Evolutionary conservation across 768 basidiomycete species (phyloP).

Genomic region (Leccinum subgranulosum): DNA sequence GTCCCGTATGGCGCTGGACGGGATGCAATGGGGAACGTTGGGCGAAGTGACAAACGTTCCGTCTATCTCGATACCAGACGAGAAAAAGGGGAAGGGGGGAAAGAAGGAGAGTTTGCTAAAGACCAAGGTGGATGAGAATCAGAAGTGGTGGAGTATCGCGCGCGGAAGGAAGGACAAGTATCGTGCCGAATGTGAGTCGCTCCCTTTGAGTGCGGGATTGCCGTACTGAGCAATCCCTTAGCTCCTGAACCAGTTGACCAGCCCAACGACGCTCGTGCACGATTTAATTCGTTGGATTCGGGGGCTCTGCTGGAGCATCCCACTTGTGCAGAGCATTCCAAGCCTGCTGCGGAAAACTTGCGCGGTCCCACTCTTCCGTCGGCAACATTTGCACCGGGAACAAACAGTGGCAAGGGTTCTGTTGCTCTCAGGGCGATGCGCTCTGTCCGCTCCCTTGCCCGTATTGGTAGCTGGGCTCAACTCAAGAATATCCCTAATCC

Average conservation of each 20-base stretch:
- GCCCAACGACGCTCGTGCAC: conserved; percentile 37
- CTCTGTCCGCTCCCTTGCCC: conserved; percentile 67
- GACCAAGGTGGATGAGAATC: conserved; percentile 45
- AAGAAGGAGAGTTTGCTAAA: conserved; percentile 34
- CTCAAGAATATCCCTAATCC: conserved; percentile 40
- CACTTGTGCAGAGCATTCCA: conserved; percentile 11
- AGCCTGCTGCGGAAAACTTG: conserved; percentile 8
- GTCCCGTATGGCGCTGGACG: conserved; percentile 56
- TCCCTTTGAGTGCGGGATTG: neutral
- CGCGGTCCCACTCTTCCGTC: conserved; percentile 25
- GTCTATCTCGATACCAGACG: conserved; percentile 23
- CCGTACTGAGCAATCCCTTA: conserved; percentile 19
- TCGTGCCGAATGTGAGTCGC: conserved; percentile 32
- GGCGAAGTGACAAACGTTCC: conserved; percentile 62
- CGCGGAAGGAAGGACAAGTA: conserved; percentile 53
- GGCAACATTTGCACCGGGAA: conserved; percentile 31
- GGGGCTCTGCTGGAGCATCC: conserved; percentile 34
- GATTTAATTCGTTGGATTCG: conserved; percentile 65
- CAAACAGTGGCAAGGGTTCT: conserved; percentile 44
- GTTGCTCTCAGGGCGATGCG: conserved; percentile 79
- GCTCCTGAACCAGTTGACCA: conserved; percentile 44
- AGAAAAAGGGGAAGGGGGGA: conserved; percentile 39
- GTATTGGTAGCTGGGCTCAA: conserved; percentile 72
- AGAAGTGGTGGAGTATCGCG: conserved; percentile 83
- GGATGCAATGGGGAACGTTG: conserved; percentile 52